Evolutionary conservation across 1,284 basidiomycete genomes (phyloP).

Genomic region (Acaromyces ingoldii): DNA sequence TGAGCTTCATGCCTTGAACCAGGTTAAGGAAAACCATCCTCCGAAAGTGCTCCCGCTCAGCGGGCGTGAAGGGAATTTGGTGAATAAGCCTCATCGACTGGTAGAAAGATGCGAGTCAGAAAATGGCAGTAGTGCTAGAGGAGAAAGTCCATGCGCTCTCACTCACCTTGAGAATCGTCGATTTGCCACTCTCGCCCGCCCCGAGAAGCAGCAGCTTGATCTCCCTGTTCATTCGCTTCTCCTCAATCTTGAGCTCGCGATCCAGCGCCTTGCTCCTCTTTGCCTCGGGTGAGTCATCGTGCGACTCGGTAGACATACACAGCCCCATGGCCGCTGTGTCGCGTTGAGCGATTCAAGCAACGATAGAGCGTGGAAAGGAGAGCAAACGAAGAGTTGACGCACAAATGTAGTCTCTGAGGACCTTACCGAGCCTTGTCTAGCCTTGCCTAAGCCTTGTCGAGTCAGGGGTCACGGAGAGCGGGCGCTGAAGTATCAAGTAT

Average conservation of each 20-base stretch:
- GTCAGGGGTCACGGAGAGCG: too few species aligned
- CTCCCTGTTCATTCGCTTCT: conserved; percentile 28
- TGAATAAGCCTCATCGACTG: conserved; percentile 87
- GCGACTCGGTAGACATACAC: conserved; percentile 22
- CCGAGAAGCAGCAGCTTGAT: conserved; percentile 63
- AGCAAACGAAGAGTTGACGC: too few species aligned
- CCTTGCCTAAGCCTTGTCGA: too few species aligned
- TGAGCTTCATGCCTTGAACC: conserved; percentile 71
- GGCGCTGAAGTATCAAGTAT: too few species aligned
- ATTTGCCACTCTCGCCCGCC: conserved; percentile 89
- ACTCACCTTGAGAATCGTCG: conserved; percentile 75
- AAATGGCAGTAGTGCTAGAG: not conserved
- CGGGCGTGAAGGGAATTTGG: conserved; percentile 66
- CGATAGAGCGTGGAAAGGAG: too few species aligned
- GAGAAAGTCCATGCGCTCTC: too few species aligned
- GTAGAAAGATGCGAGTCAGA: conserved; percentile 13
- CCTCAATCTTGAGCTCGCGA: conserved; percentile 32
- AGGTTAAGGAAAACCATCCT: conserved; percentile 89
- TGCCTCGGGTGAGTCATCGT: conserved; percentile 23
- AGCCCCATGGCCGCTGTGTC: too few species aligned
- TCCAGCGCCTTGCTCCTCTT: conserved; percentile 24
- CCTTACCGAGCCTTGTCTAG: too few species aligned
- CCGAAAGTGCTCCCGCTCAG: conserved; percentile 68
- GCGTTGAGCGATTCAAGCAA: too few species aligned
- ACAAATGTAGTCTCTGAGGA: too few species aligned